Evolutionary conservation across 768 basidiomycete genomes (phyloP).

Genomic region (Lactarius hengduanensis): DNA sequence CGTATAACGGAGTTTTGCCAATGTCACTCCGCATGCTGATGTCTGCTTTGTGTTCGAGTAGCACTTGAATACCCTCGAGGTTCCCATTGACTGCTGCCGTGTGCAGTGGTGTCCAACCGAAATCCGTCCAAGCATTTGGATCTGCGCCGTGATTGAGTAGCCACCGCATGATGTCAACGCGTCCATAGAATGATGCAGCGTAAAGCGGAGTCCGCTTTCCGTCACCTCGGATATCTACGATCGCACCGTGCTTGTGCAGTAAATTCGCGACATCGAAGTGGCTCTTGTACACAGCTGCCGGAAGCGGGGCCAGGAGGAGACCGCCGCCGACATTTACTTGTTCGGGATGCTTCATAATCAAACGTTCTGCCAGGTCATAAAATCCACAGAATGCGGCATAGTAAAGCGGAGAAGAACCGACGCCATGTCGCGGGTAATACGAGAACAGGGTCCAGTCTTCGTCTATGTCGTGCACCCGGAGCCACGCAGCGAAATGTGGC

Average conservation of each 20-base stretch:
- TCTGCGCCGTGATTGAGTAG: neutral
- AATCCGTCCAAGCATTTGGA: too few species aligned
- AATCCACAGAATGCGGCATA: neutral
- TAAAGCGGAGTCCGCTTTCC: neutral
- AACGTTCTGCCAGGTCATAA: neutral
- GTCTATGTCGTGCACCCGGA: too few species aligned
- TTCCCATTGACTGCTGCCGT: fast-evolving
- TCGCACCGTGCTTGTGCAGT: neutral
- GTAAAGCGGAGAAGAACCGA: neutral
- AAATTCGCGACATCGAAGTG: neutral
- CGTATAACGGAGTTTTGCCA: too few species aligned
- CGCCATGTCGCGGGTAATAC: too few species aligned
- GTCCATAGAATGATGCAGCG: fast-evolving
- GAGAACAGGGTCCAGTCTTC: too few species aligned
- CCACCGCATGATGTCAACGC: neutral
- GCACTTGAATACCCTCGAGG: neutral
- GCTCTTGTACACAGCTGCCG: neutral
- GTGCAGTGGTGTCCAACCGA: neutral
- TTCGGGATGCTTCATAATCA: neutral
- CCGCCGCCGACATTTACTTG: neutral
- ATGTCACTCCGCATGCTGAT: neutral
- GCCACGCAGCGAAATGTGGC: neutral
- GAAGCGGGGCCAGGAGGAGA: neutral
- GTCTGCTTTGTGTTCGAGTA: neutral
- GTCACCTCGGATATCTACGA: neutral